Evolutionary conservation across 306 rosid species (phyloP), one percentile per base, ranked within the genome.

Genomic region (Morella rubra): DNA sequence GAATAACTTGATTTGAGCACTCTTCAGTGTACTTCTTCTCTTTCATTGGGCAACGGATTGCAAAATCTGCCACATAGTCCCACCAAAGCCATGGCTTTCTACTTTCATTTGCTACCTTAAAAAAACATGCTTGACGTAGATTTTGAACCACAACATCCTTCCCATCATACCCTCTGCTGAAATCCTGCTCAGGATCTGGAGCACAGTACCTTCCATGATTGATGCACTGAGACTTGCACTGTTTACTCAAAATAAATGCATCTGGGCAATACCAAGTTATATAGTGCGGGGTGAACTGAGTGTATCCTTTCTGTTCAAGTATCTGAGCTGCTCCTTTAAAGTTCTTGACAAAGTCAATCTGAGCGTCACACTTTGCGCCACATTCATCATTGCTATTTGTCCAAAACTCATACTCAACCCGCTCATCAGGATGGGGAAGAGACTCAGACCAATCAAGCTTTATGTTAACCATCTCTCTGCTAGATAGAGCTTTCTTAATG

Each of bases 41-140:
- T 75, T 73, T 92, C 98, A 95, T 95, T 55, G 96, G 97, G 83
- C 98, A 95, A 73, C 98, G 98, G 44, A 95, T 92, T 19, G 97
- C 81, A 75, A 95, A 95, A 79, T 95, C 98, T 8, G 93, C 89
- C 74, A 90, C 97, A 79, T 92, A 95, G 84, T 92, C 96, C 98
- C 98, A 95, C 98, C 98, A 95, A 61, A 89, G 93, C 98, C 98
- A 95, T 2, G 98, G 97, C 78, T 68, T 95, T 83, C 97, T 96
- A 83, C 92, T 88, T 83, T 90, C 98, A 83, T 92, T 92, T 49
- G 97, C 93, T 83, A 92, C 97, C 84, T 85, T 92, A 76, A 75
- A 90, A 81, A 95, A 85, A 86, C 98, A 95, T 74, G 95, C 97
- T 84, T 95, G 98, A 37, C 97, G 93, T 69, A 95, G 89, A 76